Percentiles rank a stretch among this genome's conserved stretches.
Evolutionary conservation across 371 early-diverging fungal species (phyloP).

Genomic region (Smittium culicis): DNA sequence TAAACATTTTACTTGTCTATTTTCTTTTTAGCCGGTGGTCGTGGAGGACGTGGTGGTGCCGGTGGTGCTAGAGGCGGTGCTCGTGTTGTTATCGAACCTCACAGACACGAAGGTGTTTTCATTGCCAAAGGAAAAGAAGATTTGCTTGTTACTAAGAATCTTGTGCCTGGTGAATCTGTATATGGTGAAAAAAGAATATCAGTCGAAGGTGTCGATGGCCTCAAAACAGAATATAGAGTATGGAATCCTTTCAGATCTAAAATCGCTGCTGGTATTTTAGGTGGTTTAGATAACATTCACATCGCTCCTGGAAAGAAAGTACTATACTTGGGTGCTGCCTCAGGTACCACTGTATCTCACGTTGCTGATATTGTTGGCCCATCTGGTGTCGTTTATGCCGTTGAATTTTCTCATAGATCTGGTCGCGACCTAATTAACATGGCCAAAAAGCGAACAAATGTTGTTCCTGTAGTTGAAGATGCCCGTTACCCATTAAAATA

Average conservation of each 20-base stretch:
- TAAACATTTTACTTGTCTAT: too few relatives aligned
- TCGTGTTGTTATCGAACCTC: slow-evolving; percentile 93
- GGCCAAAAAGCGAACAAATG: slow-evolving; percentile 99
- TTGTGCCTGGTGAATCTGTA: slow-evolving; percentile 96
- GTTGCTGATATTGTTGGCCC: slow-evolving; percentile 99
- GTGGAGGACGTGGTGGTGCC: too few relatives aligned
- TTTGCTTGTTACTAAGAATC: slow-evolving; percentile 95
- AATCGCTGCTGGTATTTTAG: slow-evolving; percentile 98
- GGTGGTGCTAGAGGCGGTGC: slow-evolving; percentile 76
- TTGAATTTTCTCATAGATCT: slow-evolving; percentile 99
- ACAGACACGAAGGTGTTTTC: slow-evolving; percentile 94
- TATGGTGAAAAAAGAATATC: slow-evolving; percentile 99
- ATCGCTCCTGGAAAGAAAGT: slow-evolving; percentile 98
- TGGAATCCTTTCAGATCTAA: slow-evolving; percentile 99
- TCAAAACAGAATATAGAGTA: slow-evolving; percentile 98
- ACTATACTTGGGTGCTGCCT: slow-evolving; percentile 97
- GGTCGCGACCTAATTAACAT: slow-evolving; percentile 99
- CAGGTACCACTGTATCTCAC: slow-evolving; percentile 99
- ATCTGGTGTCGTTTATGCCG: slow-evolving; percentile 97
- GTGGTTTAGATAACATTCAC: slow-evolving; percentile 95
- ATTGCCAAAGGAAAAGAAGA: slow-evolving; percentile 99
- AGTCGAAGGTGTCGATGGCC: slow-evolving; percentile 85
- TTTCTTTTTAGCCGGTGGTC: too few relatives aligned
- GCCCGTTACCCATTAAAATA: slow-evolving; percentile 99
- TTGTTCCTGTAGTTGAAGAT: slow-evolving; percentile 99